These are phyloP conservation scores for Aspergillus floridensis DNA, from an alignment of 2,329 filamentous ascomycete species.

Conservation along the genomic window DNA sequence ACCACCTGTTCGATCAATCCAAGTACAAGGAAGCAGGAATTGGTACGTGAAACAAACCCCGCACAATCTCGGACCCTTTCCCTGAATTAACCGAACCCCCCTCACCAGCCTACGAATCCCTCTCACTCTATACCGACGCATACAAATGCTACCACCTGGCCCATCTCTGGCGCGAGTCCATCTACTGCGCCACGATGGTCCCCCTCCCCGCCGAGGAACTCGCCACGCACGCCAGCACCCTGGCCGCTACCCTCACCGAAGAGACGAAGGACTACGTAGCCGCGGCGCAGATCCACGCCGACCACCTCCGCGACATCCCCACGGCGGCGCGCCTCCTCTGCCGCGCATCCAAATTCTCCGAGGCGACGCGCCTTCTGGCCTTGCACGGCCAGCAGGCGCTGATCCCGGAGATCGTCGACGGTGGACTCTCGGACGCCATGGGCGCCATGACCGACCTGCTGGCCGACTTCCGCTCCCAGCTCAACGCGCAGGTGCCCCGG, in stretches of 20 bases:
- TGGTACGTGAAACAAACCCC: constrained; percentile 30
- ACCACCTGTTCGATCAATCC: constrained; percentile 70
- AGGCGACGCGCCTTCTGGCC: constrained; percentile 76
- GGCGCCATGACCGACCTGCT: constrained; percentile 84
- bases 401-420: constrained; percentile 68
- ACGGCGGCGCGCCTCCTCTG: constrained; percentile 74
- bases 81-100: not conserved
- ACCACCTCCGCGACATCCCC: constrained; percentile 73
- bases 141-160: constrained; percentile 80
- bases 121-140: constrained; percentile 70
- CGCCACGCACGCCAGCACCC: constrained; percentile 64
- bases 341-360: constrained; percentile 80
- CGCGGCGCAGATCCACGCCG: constrained; percentile 75
- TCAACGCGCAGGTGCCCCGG: constrained; percentile 80
- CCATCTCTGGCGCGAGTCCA: constrained; percentile 86
- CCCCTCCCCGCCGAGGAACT: constrained; percentile 62
- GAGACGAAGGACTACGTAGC: constrained; percentile 74
- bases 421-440: constrained; percentile 75
- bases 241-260: constrained; percentile 78
- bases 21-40: constrained; percentile 83
- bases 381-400: constrained; percentile 61
- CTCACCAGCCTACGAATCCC: constrained; percentile 71
- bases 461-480: constrained; percentile 85
- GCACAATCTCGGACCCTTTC: not conserved
- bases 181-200: constrained; percentile 72